Conservation (phyloP, 2,329 filamentous ascomycete species). For the Grosmannia serpens region DNA sequence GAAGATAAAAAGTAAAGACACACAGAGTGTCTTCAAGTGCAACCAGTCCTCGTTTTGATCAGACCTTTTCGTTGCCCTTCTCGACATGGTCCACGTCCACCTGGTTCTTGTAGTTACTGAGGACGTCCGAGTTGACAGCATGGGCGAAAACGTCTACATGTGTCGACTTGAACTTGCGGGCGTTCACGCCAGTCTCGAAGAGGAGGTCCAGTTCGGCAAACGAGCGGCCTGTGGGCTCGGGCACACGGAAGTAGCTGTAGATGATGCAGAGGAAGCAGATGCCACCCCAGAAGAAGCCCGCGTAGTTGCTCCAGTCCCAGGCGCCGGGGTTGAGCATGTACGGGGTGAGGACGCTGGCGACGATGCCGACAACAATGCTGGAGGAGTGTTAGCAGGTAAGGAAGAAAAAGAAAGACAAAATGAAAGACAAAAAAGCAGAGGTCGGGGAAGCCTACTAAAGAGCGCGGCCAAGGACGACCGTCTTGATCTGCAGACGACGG, state of each 20-base stretch:
- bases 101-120: slow-evolving; percentile 36
- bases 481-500: slow-evolving; percentile 78
- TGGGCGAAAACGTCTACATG: slow-evolving; percentile 45
- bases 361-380: slow-evolving; percentile 64
- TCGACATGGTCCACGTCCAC: slow-evolving; percentile 16
- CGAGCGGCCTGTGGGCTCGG: slow-evolving; percentile 67
- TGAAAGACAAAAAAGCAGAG: not conserved
- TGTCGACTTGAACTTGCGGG: slow-evolving; percentile 58
- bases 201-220: slow-evolving; percentile 81
- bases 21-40: not conserved
- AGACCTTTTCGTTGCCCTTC: not conserved
- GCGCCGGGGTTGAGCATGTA: slow-evolving; percentile 85
- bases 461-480: slow-evolving; percentile 28
- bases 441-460: slow-evolving; percentile 6
- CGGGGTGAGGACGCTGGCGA: slow-evolving; percentile 71
- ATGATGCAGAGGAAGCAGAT: slow-evolving; percentile 71
- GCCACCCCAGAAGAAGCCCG: slow-evolving; percentile 81
- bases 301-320: slow-evolving; percentile 82
- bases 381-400: not conserved
- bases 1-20: not conserved
- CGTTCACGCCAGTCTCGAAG: slow-evolving; percentile 62
- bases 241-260: slow-evolving; percentile 71
- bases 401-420: not conserved
- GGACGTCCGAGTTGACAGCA: slow-evolving; percentile 32
- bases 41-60: not conserved